phyloP scores from a whole-genome alignment of 495 filamentous ascomycete species.

The Aspergillus saccharolyticus region DNA sequence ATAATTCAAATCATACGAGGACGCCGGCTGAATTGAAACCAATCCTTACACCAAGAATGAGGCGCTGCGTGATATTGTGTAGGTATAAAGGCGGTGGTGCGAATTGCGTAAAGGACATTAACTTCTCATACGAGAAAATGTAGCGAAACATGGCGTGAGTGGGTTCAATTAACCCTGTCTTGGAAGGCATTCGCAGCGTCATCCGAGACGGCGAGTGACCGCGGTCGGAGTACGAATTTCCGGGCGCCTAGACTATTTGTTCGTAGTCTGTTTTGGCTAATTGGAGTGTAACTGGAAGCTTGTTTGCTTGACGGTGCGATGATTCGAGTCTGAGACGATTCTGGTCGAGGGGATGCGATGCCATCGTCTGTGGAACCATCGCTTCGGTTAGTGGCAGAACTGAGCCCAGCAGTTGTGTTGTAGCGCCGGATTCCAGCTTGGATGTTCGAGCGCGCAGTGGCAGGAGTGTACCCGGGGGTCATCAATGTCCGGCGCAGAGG shows the following conservation, averaged over 20 bases:
- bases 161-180: slow-evolving; percentile 34
- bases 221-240: slow-evolving; percentile 34
- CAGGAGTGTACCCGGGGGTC: slow-evolving; percentile 36
- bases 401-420: slow-evolving; percentile 27
- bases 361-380: slow-evolving; percentile 20
- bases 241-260: slow-evolving; percentile 39
- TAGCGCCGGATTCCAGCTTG: slow-evolving; percentile 48
- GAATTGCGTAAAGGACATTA: slow-evolving; percentile 15
- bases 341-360: slow-evolving; percentile 20
- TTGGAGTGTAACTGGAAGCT: slow-evolving; percentile 40
- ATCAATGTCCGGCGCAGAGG: slow-evolving; percentile 42
- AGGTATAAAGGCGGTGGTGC: neutral
- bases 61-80: slow-evolving; percentile 33
- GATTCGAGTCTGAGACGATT: slow-evolving; percentile 33
- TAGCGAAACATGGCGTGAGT: slow-evolving; percentile 5
- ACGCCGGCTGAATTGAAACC: slow-evolving; percentile 28
- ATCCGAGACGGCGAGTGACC: slow-evolving; percentile 27
- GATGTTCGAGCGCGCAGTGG: slow-evolving; percentile 38
- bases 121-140: slow-evolving; percentile 8
- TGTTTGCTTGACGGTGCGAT: slow-evolving; percentile 35
- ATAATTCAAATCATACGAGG: slow-evolving; percentile 17
- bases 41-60: slow-evolving; percentile 17
- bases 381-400: slow-evolving; percentile 13
- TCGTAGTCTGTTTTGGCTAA: slow-evolving; percentile 35
- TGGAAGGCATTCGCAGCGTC: slow-evolving; percentile 28